Base-by-base conservation (phyloP, 2,329 filamentous ascomycete species). In the Sphaerulina populicola region DNA sequence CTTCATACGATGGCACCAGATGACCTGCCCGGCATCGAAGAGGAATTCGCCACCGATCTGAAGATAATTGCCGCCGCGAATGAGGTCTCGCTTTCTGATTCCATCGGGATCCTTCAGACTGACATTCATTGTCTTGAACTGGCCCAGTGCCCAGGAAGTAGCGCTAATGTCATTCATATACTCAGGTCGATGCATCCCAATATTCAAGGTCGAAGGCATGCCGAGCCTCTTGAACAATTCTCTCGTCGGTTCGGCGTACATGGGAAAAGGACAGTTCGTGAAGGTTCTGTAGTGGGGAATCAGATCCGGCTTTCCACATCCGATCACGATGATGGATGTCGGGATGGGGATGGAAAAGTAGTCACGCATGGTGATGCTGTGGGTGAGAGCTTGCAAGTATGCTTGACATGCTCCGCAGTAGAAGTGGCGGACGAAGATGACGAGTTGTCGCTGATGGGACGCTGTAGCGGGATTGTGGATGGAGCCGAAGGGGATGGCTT, bases 401-500 rank as follows among this genome's bases (percentile, higher is more conserved):
- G 65, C 64, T 55, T 69, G 67, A 55, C 68, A 70, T 15, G 66
- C 67, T 38, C 68, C 68, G 57, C 69, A 71, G 63, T 69, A 71
- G 60, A 70, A 71, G 53, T 71, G 68, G 27, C 69, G 65, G 33
- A 71, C 62, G 59, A 71, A 71, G 44, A 71, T 61, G 30, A 71
- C 59, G 9, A 71, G 60, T 42, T 71, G 69, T 8, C 69, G 62
- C 47, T 66, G 59, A 42, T 69, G 66, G 12, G 65, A 62, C 1
- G 63, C 61, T 14, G 57, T 60, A 42, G 66, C 72, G 3, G 79
- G 78, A 31, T 72, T 74, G 64, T 82, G 83, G 27, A 86, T 69
- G 59, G 76, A 80, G 66, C 77, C 77, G 67, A 88, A 88, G 0
- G 77, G 71, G 39, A 76, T 75, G 11, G 76, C 68, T 49, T 78